Conservation (phyloP, 768 basidiomycete species). For the Nidula microcarpa region DNA sequence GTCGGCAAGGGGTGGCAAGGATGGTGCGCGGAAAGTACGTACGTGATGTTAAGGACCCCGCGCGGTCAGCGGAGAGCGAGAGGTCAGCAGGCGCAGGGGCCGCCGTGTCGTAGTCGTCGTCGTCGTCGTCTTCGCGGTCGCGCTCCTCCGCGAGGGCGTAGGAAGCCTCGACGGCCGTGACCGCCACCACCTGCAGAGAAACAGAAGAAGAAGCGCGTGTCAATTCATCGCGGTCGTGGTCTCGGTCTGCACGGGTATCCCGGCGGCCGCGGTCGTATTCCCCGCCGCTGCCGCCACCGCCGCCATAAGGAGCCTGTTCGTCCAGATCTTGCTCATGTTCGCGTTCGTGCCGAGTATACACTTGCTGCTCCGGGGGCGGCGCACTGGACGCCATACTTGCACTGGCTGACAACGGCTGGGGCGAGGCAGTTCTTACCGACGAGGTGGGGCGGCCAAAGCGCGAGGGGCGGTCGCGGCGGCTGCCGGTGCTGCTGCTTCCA, state of each 20-base stretch:
- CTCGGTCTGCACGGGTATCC: no score
- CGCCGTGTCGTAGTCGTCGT: neutral
- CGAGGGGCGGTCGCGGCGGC: no score
- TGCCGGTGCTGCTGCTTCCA: no score
- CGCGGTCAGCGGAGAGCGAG: neutral
- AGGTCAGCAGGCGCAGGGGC: neutral
- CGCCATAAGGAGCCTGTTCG: no score
- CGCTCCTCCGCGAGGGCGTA: neutral
- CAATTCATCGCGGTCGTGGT: conserved; percentile 8
- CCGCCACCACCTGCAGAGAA: neutral
- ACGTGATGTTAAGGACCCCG: conserved; percentile 16
- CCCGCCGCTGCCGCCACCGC: no score
- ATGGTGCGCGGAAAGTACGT: conserved; percentile 14
- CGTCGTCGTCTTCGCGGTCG: neutral
- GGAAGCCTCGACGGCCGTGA: neutral
- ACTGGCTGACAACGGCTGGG: no score
- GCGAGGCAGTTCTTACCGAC: no score
- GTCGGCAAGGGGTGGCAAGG: no score
- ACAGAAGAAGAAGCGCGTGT: neutral
- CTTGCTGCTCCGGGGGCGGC: no score
- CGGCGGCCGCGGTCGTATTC: no score
- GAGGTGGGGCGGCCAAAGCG: no score
- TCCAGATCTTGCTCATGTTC: neutral
- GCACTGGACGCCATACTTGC: no score
- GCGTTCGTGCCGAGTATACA: conserved; percentile 4